These are phyloP conservation scores for Geotrichum candidum DNA, from an alignment of 1,139 yeast genomes.

Conservation along the genomic window DNA sequence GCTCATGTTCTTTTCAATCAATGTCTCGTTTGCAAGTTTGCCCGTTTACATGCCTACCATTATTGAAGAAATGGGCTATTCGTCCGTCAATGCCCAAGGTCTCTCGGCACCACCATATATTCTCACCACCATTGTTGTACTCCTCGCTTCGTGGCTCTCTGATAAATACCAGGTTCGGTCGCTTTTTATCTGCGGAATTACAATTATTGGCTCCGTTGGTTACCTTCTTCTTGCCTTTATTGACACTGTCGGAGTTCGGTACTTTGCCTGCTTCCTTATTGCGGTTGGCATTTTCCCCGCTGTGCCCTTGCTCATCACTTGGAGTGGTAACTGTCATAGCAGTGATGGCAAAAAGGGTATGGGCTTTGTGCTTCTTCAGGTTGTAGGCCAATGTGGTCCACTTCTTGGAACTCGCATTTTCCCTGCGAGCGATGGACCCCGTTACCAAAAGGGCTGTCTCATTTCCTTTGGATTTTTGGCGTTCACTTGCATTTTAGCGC, in stretches of 20 bases:
- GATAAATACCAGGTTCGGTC: conserved; percentile 23
- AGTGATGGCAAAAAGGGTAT: conserved; percentile 22
- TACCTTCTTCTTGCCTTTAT: conserved; percentile 22
- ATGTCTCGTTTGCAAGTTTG: conserved; percentile 21
- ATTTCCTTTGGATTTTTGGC: conserved; percentile 16
- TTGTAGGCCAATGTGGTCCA: conserved; percentile 28
- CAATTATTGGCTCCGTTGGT: conserved; percentile 22
- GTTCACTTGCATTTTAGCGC: conserved; percentile 14
- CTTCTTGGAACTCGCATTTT: conserved; percentile 24
- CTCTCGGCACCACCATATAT: conserved; percentile 26
- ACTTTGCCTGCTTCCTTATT: conserved; percentile 23
- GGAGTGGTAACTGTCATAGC: conserved; percentile 25
- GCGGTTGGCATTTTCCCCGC: conserved; percentile 24
- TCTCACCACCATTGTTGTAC: conserved; percentile 20
- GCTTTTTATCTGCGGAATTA: conserved; percentile 18
- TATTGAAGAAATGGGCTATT: conserved; percentile 24
- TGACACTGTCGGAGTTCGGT: conserved; percentile 20
- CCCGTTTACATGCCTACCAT: conserved; percentile 25
- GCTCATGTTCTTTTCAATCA: conserved; percentile 12
- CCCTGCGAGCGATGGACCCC: conserved; percentile 24
- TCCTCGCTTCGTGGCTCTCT: conserved; percentile 20
- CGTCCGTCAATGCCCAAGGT: conserved; percentile 26
- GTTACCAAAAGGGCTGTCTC: conserved; percentile 22
- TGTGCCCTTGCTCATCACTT: conserved; percentile 22
- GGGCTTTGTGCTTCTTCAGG: conserved; percentile 23